Evolutionary conservation across 768 basidiomycete species (phyloP).

Genomic region (Kwoniella pini): DNA sequence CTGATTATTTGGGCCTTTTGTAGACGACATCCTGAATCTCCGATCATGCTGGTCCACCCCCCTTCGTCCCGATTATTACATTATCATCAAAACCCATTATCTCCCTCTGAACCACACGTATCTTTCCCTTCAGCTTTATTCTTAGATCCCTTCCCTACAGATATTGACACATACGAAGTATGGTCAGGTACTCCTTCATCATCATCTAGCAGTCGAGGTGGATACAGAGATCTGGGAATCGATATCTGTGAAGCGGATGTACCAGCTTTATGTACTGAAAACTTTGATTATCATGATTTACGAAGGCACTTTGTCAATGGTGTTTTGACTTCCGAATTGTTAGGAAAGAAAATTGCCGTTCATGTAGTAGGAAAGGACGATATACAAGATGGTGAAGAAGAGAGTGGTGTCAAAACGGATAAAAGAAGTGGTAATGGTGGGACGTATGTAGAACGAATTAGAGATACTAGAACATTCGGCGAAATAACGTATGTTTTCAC

Average conservation of each 20-base stretch:
- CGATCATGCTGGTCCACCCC: slow-evolving; percentile 52
- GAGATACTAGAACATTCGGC: slow-evolving; percentile 89
- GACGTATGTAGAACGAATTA: slow-evolving; percentile 88
- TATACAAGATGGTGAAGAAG: neutral
- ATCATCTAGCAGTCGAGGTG: slow-evolving; percentile 20
- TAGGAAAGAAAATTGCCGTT: slow-evolving; percentile 92
- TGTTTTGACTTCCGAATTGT: slow-evolving; percentile 85
- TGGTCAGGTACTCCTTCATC: slow-evolving; percentile 66
- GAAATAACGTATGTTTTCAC: slow-evolving; percentile 63
- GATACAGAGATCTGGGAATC: slow-evolving; percentile 51
- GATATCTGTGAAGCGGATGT: slow-evolving; percentile 63
- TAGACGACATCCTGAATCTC: slow-evolving; percentile 64
- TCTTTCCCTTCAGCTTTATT: slow-evolving; percentile 47
- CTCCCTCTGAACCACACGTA: slow-evolving; percentile 32
- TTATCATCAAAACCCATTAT: slow-evolving; percentile 40
- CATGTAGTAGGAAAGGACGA: slow-evolving; percentile 67
- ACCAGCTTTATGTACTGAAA: slow-evolving; percentile 94
- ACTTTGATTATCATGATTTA: slow-evolving; percentile 94
- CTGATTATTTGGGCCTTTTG: too few relatives aligned
- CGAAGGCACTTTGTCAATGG: slow-evolving; percentile 92
- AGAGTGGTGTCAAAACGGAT: slow-evolving; percentile 10
- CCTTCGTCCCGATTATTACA: slow-evolving; percentile 45
- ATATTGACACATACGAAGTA: slow-evolving; percentile 67
- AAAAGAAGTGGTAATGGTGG: slow-evolving; percentile 55
- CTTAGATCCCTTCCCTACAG: slow-evolving; percentile 76